Base-by-base conservation (phyloP, 495 filamentous ascomycete genomes). In the Sporormia fimetaria region DNA sequence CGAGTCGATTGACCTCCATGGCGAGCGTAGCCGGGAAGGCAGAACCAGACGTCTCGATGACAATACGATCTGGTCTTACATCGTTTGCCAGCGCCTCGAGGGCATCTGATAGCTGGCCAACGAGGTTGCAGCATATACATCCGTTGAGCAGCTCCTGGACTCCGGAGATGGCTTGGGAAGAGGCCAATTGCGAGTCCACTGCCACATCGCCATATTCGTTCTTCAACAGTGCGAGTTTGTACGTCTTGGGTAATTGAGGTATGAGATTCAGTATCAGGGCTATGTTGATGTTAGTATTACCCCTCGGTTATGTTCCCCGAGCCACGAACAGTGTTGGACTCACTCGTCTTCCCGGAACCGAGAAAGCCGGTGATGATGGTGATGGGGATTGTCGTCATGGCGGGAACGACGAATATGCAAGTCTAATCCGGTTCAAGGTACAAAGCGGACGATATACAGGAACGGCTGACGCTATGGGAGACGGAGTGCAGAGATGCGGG, bases 81-180 rank as follows among this genome's bases (percentile, higher is more conserved):
- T 70, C 64, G 26, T 63, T 55, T 33, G 69, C 67, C 10, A 96
- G 76, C 39, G 85, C 73, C 3, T 72, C 58, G 2, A 98, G 76
- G 0, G 88, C 88, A 35, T 80, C 73, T 51, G 74, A 72, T 17
- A 98, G 73, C 60, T 90, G 82, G 2, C 90, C 90, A 37, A 98
- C 87, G 11, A 95, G 78, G 57, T 95, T 98, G 65, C 90, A 98
- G 69, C 90, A 98, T 56, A 98, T 95, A 62, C 90, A 98, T 47
- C 90, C 90, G 55, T 92, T 88, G 14, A 96, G 76, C 2, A 98
- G 68, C 57, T 98, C 90, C 52, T 78, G 77, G 12, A 92, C 87
- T 38, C 85, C 88, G n/a, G 80, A 74, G 53, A 98, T 85, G 23
- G 87, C 76, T 40, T 71, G 67, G 3, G 81, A 76, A 0, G 81